phyloP scores from a whole-genome alignment of 176 grass and related monocot genomes.

The Bothriochloa decipiens region DNA sequence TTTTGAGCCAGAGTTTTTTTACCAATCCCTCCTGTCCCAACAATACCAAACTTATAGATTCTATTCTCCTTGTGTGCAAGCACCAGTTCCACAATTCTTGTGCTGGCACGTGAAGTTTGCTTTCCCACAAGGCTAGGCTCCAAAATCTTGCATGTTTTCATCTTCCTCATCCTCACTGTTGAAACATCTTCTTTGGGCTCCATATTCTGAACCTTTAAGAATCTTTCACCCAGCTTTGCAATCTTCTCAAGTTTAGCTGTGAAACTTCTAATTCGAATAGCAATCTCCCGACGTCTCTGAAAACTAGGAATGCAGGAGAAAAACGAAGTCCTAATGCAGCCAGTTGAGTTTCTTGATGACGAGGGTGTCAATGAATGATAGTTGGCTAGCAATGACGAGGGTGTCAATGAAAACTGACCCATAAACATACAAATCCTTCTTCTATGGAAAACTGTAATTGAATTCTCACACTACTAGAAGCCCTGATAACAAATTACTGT shows the following conservation, averaged over 20 bases:
- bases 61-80: not conserved
- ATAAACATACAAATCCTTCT: no score
- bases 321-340: no score
- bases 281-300: no score
- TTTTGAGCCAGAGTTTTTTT: conserved; percentile 49
- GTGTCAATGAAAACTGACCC: no score
- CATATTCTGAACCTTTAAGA: not conserved
- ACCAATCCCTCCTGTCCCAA: not conserved
- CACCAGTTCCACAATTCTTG: conserved; percentile 4
- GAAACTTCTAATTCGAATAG: not conserved
- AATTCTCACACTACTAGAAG: no score
- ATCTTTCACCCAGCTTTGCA: not conserved
- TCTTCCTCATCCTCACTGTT: not conserved
- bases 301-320: no score
- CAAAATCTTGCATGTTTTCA: not conserved
- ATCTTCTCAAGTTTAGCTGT: not conserved
- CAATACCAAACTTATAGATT: not conserved
- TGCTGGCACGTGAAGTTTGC: not conserved
- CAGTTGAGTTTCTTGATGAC: no score
- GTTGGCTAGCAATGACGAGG: no score
- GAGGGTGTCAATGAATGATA: no score
- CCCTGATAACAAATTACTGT: no score
- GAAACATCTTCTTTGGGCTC: not conserved
- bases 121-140: conserved; percentile 42
- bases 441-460: no score